phyloP scores from a whole-genome alignment of 2,329 filamentous ascomycete genomes.

The Trichophyton schoenleinii region DNA sequence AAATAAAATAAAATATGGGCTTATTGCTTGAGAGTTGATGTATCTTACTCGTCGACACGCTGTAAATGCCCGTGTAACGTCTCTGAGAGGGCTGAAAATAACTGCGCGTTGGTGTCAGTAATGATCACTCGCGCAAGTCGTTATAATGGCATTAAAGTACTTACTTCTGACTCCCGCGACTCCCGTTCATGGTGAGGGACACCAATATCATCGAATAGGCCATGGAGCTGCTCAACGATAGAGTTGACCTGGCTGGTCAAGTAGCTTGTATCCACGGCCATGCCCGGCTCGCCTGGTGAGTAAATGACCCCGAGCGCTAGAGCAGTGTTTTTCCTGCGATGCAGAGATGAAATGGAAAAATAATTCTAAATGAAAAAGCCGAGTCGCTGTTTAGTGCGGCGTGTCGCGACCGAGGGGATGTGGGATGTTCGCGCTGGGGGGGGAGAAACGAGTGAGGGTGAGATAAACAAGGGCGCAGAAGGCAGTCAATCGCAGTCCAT shows the following conservation, averaged over 20 bases:
- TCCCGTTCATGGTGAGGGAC: conserved; percentile 90
- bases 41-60: conserved; percentile 54
- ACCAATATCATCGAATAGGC: conserved; percentile 93
- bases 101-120: conserved; percentile 37
- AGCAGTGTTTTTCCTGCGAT: neutral
- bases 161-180: conserved; percentile 74
- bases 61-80: conserved; percentile 83
- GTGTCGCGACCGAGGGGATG: neutral
- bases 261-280: conserved; percentile 76
- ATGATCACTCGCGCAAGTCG: neutral
- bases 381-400: neutral
- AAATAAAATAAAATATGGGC: neutral
- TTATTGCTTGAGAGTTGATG: neutral
- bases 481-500: conserved; percentile 9
- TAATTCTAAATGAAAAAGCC: too few relatives aligned
- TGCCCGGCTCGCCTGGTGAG: conserved; percentile 12
- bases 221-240: conserved; percentile 86
- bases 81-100: conserved; percentile 83
- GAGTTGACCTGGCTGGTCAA: conserved; percentile 89
- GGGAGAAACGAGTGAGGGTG: neutral
- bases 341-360: too few relatives aligned
- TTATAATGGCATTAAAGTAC: conserved; percentile 15
- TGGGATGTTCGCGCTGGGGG: neutral
- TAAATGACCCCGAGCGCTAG: neutral
- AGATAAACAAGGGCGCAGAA: conserved; percentile 1